phyloP scores from a whole-genome alignment of 345 rosid species.

The Populus euphratica region DNA sequence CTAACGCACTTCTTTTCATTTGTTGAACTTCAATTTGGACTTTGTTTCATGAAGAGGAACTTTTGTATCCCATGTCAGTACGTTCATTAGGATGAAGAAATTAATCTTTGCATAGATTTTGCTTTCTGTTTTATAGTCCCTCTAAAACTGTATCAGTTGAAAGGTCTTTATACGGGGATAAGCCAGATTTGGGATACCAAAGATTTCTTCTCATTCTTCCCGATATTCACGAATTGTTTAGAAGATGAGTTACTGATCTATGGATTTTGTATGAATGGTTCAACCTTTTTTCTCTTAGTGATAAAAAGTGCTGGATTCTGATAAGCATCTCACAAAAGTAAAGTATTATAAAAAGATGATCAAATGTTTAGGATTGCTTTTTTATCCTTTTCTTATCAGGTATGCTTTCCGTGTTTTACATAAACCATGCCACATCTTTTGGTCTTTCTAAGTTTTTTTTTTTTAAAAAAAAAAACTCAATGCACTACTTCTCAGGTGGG shows the following conservation, averaged over 20 bases:
- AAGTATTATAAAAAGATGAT: no score
- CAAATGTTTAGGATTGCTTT: not conserved
- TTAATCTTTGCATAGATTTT: not conserved
- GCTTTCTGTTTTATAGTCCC: not conserved
- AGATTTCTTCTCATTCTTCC: not conserved
- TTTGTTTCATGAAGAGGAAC: not conserved
- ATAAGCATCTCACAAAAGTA: no score
- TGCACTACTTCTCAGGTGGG: slow-evolving; percentile 62
- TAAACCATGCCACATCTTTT: not conserved
- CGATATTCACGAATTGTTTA: not conserved
- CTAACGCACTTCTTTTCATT: not conserved
- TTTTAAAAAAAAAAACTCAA: not conserved
- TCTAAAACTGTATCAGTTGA: not conserved
- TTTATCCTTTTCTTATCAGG: not conserved
- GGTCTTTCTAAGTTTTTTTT: not conserved
- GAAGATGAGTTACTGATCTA: not conserved
- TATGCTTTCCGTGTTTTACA: not conserved
- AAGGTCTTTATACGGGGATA: not conserved
- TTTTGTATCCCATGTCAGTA: not conserved
- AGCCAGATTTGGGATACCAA: not conserved
- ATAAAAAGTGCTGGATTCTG: no score
- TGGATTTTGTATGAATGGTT: not conserved
- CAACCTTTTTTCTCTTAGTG: not conserved
- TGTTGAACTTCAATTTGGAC: not conserved
- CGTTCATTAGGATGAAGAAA: not conserved